A percentile compares a stretch with the other conserved stretches of the same genome.
Conservation (phyloP, 2,329 filamentous ascomycete genomes). For the Pseudofabraea citricarpa region DNA sequence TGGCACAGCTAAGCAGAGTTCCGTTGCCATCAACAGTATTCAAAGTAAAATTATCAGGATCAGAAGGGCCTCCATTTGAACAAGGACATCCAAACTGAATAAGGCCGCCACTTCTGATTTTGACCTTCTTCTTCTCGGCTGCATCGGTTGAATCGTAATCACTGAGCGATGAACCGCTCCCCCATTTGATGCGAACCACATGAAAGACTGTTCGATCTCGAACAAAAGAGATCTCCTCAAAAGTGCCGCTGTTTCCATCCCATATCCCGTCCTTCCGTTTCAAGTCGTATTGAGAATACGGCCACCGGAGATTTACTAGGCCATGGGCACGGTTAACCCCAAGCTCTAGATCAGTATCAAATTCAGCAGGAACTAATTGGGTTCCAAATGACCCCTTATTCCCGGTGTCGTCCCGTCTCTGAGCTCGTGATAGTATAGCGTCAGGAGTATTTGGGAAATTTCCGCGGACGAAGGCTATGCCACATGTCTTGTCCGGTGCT, state of each 20-base stretch:
- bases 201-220: slow-evolving; percentile 11
- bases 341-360: slow-evolving; percentile 8
- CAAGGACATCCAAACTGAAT: slow-evolving; percentile 17
- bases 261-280: slow-evolving; percentile 4
- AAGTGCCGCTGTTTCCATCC: slow-evolving; percentile 8
- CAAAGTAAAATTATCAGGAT: slow-evolving; percentile 6
- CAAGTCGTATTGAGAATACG: slow-evolving; percentile 13
- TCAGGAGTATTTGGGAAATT: slow-evolving; percentile 13
- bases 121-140: slow-evolving; percentile 5
- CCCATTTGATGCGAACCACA: slow-evolving; percentile 13
- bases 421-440: slow-evolving; percentile 14
- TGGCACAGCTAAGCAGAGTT: slow-evolving; percentile 9
- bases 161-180: slow-evolving; percentile 12
- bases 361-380: slow-evolving; percentile 5
- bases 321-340: slow-evolving; percentile 13
- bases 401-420: slow-evolving; percentile 12
- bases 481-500: slow-evolving; percentile 13
- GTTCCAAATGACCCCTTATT: slow-evolving; percentile 14
- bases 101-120: slow-evolving; percentile 10
- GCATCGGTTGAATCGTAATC: slow-evolving; percentile 8
- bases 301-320: slow-evolving; percentile 16
- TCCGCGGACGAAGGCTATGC: slow-evolving; percentile 14
- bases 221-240: slow-evolving; percentile 15
- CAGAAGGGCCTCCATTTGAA: slow-evolving; percentile 10
- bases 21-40: not conserved